Conservation (phyloP, 2,329 filamentous ascomycete species). For the Pseudocercospora fuligena region DNA sequence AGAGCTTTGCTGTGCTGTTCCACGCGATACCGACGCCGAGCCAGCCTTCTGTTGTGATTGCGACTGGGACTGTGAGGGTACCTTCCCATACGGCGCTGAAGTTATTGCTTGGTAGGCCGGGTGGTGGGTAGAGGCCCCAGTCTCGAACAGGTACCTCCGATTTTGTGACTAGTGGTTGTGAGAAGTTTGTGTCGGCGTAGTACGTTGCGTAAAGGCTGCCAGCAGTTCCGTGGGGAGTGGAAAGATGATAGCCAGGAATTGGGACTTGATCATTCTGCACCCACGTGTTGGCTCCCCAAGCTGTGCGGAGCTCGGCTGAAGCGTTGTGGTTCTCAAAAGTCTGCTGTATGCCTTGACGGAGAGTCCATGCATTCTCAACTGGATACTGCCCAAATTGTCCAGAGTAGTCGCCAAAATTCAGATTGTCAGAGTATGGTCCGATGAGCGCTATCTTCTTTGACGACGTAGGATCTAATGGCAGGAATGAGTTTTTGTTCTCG, state of each 20-base stretch:
- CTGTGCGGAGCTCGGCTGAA: conserved; percentile 15
- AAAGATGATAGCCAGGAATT: conserved; percentile 26
- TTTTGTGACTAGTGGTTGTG: conserved; percentile 15
- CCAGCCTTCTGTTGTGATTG: conserved; percentile 21
- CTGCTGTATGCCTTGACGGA: conserved; percentile 22
- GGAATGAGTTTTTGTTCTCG: conserved; percentile 19
- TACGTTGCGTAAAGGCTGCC: conserved; percentile 25
- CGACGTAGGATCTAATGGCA: conserved; percentile 13
- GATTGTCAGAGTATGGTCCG: conserved; percentile 21
- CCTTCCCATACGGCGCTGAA: conserved; percentile 29
- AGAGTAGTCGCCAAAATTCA: conserved; percentile 28
- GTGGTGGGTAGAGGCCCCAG: conserved; percentile 26
- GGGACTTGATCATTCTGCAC: conserved; percentile 24
- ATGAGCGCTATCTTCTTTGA: conserved; percentile 22
- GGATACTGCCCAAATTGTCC: conserved; percentile 28
- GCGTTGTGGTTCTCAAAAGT: conserved; percentile 9
- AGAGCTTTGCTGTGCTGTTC: conserved; percentile 27
- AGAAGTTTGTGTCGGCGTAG: conserved; percentile 24
- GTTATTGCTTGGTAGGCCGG: conserved; percentile 26
- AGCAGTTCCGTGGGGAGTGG: conserved; percentile 17
- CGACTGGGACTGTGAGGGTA: conserved; percentile 22
- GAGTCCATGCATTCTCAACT: conserved; percentile 19
- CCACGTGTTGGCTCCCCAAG: conserved; percentile 28
- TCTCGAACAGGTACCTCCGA: conserved; percentile 21
- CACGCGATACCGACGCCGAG: conserved; percentile 23